Conservation (phyloP, 352 stramenopile species). For the Ophiocytium majus region DNA sequence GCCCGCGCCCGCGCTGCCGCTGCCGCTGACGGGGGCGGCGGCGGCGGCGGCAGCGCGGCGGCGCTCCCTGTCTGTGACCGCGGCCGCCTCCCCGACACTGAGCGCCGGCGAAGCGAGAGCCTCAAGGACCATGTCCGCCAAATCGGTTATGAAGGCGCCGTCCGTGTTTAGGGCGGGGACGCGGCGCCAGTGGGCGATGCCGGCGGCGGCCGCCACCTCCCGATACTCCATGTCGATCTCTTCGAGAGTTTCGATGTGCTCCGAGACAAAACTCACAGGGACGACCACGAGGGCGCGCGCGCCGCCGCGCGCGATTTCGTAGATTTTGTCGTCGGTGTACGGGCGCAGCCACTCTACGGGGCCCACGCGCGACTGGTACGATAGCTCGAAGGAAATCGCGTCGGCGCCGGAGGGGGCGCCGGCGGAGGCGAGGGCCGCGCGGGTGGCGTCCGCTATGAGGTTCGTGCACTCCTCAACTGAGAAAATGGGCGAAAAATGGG, state of each 20-base stretch:
- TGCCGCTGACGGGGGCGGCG: neutral
- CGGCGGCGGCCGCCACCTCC: conserved; percentile 85
- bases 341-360: conserved; percentile 96
- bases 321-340: conserved; percentile 91
- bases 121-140: conserved; percentile 92
- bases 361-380: conserved; percentile 95
- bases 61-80: conserved; percentile 27
- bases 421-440: neutral
- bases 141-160: conserved; percentile 87
- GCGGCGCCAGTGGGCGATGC: conserved; percentile 49
- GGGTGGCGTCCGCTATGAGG: neutral
- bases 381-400: conserved; percentile 73
- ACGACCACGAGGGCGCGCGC: conserved; percentile 95
- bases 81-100: conserved; percentile 44
- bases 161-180: conserved; percentile 91
- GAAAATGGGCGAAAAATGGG: no score
- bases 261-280: conserved; percentile 95
- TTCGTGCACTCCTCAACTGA: conserved; percentile 2
- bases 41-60: neutral
- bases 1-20: neutral
- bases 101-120: conserved; percentile 71
- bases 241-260: conserved; percentile 99
- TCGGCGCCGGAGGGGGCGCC: neutral
- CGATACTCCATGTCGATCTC: conserved; percentile 99
- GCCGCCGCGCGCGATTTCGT: conserved; percentile 80